Conservation (phyloP, 2,329 filamentous ascomycete genomes). For the Myrmaecium sp. region DNA sequence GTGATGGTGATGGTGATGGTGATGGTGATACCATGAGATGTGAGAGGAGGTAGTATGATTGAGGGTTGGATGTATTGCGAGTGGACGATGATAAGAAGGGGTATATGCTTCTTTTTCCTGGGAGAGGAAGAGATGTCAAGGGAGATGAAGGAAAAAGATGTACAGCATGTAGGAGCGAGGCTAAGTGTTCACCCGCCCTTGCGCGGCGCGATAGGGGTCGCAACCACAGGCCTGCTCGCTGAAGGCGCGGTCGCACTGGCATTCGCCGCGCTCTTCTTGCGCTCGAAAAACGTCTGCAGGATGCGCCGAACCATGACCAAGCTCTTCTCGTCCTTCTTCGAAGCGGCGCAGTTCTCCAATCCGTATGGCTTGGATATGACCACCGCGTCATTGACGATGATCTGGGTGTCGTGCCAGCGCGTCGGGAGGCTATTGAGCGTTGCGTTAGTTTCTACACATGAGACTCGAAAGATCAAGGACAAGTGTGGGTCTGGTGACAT, state of each 20-base stretch:
- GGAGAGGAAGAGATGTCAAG: no score
- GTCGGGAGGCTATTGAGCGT: conserved; percentile 28
- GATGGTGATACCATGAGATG: no score
- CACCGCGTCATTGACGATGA: conserved; percentile 44
- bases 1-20: no score
- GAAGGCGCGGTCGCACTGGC: conserved; percentile 1
- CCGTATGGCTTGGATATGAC: conserved; percentile 41
- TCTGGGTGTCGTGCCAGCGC: conserved; percentile 40
- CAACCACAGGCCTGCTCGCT: conserved; percentile 5
- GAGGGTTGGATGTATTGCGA: no score
- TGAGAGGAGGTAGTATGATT: no score
- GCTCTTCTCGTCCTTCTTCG: conserved; percentile 24
- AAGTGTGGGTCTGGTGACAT: conserved; percentile 13
- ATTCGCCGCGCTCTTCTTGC: conserved; percentile 17
- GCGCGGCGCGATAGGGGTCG: conserved; percentile 8
- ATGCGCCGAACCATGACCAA: conserved; percentile 27
- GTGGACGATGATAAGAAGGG: no score
- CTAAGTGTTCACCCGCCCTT: conserved; percentile 10
- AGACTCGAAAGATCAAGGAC: no score
- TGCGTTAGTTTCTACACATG: no score
- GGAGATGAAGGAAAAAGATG: no score
- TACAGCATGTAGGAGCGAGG: no score
- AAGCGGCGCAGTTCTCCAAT: conserved; percentile 34
- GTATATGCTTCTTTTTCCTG: no score
- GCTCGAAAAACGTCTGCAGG: conserved; percentile 27